These are phyloP conservation scores for Amanita inopinata DNA, from an alignment of 768 basidiomycete species.

Conservation along the genomic window DNA sequence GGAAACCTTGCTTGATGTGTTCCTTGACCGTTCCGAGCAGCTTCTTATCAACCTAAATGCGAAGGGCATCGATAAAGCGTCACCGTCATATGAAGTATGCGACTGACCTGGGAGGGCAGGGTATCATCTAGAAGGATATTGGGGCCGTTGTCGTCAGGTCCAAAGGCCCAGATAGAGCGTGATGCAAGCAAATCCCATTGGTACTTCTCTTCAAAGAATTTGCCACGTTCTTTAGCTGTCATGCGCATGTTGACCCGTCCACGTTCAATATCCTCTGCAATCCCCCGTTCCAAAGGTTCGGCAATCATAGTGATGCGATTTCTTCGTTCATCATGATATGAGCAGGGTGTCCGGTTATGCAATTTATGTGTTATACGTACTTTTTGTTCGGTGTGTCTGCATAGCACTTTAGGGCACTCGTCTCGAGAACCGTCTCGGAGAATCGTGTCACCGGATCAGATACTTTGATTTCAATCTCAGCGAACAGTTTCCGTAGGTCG, in stretches of 20 bases:
- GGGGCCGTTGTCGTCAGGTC: conserved; percentile 90
- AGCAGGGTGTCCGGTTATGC: no score
- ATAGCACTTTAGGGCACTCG: conserved; percentile 95
- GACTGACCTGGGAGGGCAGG: conserved; percentile 75
- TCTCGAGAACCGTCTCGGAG: conserved; percentile 96
- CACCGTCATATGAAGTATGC: background rate
- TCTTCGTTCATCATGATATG: conserved; percentile 33
- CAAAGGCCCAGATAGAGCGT: conserved; percentile 98
- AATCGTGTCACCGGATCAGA: conserved; percentile 98
- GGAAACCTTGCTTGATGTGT: conserved; percentile 97
- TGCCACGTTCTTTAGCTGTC: conserved; percentile 90
- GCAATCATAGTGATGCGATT: conserved; percentile 99
- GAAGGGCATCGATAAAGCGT: conserved; percentile 4
- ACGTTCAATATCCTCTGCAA: conserved; percentile 93
- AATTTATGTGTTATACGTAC: conserved; percentile 34
- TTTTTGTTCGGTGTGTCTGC: conserved; percentile 99
- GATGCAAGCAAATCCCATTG: conserved; percentile 98
- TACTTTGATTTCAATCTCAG: conserved; percentile 99
- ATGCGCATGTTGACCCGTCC: conserved; percentile 92
- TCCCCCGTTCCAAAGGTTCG: conserved; percentile 90
- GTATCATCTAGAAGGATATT: conserved; percentile 96
- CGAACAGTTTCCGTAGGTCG: conserved; percentile 83
- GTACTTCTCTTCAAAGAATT: conserved; percentile 94
- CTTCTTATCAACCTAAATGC: conserved; percentile 86
- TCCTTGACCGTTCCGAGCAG: conserved; percentile 82